These are phyloP conservation scores for Barbatosphaeria neglecta DNA, from an alignment of 495 filamentous ascomycete species.

Conservation along the genomic window DNA sequence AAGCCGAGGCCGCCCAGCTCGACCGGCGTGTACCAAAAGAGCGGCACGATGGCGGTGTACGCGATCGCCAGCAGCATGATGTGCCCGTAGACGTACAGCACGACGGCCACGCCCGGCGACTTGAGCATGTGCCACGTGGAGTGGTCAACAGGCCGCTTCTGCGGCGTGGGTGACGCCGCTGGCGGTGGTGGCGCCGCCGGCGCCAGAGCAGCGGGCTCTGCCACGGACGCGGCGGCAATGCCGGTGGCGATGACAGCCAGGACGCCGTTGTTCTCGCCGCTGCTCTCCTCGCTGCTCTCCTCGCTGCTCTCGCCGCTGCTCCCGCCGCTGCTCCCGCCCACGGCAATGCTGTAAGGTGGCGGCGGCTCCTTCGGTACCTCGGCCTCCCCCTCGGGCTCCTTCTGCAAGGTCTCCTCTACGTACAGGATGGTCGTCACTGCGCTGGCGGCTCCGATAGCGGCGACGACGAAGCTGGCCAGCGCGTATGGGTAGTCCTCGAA, in stretches of 20 bases:
- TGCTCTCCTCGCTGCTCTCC: too few species aligned
- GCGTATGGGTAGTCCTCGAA: conserved; percentile 54
- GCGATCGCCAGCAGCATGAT: conserved; percentile 50
- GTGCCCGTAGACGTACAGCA: conserved; percentile 50
- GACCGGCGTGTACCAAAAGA: conserved; percentile 49
- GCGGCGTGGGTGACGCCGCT: conserved; percentile 5
- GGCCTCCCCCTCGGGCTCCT: conserved; percentile 9
- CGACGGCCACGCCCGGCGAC: conserved; percentile 46
- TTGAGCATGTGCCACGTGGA: conserved; percentile 46
- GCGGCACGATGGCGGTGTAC: conserved; percentile 52
- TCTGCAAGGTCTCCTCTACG: conserved; percentile 42
- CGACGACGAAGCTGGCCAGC: conserved; percentile 45
- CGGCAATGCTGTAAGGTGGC: not conserved
- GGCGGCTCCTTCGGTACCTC: not conserved
- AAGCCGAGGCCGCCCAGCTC: conserved; percentile 52
- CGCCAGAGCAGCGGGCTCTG: not conserved
- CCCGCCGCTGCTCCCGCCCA: too few species aligned
- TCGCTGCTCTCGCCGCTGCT: too few species aligned
- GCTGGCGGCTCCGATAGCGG: conserved; percentile 34
- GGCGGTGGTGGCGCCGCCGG: conserved; percentile 11
- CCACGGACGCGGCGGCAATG: too few species aligned
- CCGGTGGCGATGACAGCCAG: too few species aligned
- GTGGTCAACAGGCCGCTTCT: conserved; percentile 14
- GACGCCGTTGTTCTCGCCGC: too few species aligned
- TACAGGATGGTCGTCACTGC: conserved; percentile 36